These are phyloP conservation scores for Mycena galericulata DNA, from an alignment of 768 basidiomycete genomes.

Conservation along the genomic window DNA sequence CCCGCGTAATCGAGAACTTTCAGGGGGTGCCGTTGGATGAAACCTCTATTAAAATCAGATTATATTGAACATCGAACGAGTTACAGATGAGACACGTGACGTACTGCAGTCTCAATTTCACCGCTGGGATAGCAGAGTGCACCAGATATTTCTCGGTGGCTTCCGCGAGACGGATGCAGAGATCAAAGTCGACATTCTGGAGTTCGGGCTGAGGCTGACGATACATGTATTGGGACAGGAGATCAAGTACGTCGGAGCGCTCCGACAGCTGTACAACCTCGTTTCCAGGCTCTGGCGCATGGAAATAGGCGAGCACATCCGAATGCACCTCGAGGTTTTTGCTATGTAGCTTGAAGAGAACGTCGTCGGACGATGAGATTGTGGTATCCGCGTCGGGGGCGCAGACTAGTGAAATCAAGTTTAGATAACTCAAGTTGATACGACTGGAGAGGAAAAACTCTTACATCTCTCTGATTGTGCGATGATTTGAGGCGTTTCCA, in stretches of 20 bases:
- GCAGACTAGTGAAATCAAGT: too few species aligned
- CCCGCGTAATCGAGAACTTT: not conserved
- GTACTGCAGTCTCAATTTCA: constrained; percentile 17
- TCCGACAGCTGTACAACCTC: constrained; percentile 33
- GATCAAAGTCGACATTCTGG: constrained; percentile 21
- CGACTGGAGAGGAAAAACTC: too few species aligned
- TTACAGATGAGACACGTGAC: not conserved
- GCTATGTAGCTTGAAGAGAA: constrained; percentile 31
- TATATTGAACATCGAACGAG: too few species aligned
- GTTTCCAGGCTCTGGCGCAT: not conserved
- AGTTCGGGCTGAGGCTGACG: constrained; percentile 37
- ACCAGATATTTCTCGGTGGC: constrained; percentile 42
- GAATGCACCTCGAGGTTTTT: constrained; percentile 29
- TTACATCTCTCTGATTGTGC: too few species aligned
- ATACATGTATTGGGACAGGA: constrained; percentile 39
- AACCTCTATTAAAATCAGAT: not conserved
- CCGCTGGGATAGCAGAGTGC: constrained; percentile 13
- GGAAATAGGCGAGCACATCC: constrained; percentile 21
- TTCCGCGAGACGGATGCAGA: constrained; percentile 33
- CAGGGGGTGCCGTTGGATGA: not conserved
- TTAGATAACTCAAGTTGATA: too few species aligned
- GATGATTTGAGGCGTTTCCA: too few species aligned
- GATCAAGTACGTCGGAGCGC: constrained; percentile 34
- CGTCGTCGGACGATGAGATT: constrained; percentile 22
- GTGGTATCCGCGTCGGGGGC: constrained; percentile 28